Base-by-base conservation (phyloP, 2,329 filamentous ascomycete species). In the Trichoderma asperellum region DNA sequence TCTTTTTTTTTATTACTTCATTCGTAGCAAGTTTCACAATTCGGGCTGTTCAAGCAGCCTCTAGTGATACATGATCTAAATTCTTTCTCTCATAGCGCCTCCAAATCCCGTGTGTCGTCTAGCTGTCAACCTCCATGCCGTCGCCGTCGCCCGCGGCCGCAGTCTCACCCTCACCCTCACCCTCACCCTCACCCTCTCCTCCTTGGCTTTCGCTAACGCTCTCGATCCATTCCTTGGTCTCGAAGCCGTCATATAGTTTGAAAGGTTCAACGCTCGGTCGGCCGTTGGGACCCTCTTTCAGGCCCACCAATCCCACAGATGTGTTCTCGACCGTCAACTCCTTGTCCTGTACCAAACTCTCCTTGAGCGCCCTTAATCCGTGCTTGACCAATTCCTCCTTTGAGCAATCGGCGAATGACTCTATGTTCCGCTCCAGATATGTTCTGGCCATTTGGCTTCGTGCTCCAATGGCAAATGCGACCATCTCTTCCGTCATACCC, bases 311-410 rank as follows among this genome's bases (percentile, higher is more conserved):
- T 47, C 92, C 94, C 66, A 99, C 88, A 75, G 93, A 97, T 67
- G 94, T 97, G 84, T 99, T 99, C 80, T 98, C 96, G 52, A 97
- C 89, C 68, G 95, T 98, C 80, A 99, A 84, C 86, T 98, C 94
- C 85, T 96, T 97, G 83, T 99, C 96, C 87, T 98, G 95, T 69
- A 92, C 92, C 79, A 99, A 84, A 75, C 92, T 97, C 86, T 99
- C 96, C 86, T 97, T 97, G 78, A 99, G 85, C 63, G 96, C 95
- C 78, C 88, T 88, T 78, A 99, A 84, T 37, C 95, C 96, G 83
- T 99, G 96, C 82, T 89, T 89, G 76, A 99, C 90, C 77, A 99
- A 84, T 81, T 97, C 92, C 78, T 97, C 95, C 76, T 92, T 86
- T 72, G 86, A 88, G 78, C 89, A 90, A 73, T 87, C 86, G 76